phyloP scores from a whole-genome alignment of 495 filamentous ascomycete genomes.

The Tirmania nivea region DNA sequence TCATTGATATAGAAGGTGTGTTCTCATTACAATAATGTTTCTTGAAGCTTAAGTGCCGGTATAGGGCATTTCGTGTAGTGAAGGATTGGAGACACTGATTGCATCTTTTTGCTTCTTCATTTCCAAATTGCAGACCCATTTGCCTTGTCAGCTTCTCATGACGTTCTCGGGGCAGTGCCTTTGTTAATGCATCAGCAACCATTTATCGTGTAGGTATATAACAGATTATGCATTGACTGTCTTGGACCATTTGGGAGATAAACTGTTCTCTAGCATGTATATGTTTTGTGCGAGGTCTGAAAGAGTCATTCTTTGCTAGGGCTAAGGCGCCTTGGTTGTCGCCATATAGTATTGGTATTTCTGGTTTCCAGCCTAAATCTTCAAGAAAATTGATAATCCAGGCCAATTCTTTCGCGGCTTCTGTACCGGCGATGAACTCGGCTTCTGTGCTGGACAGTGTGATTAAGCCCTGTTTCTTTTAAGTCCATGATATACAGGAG shows the following conservation, averaged over 20 bases:
- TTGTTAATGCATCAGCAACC: background rate
- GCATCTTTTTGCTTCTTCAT: background rate
- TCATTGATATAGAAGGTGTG: too few species aligned
- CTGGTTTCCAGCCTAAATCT: background rate
- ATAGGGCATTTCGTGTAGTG: too few species aligned
- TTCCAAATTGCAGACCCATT: background rate
- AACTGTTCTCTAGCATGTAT: background rate
- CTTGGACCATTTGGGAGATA: background rate
- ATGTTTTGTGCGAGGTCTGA: background rate
- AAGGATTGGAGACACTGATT: too few species aligned
- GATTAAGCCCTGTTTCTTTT: background rate
- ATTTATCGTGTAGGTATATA: background rate
- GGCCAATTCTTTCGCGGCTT: background rate
- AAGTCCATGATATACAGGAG: background rate
- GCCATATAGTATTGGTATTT: background rate
- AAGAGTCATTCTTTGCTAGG: background rate
- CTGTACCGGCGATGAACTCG: background rate
- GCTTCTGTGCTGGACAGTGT: background rate
- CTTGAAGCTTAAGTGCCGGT: too few species aligned
- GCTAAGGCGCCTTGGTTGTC: background rate
- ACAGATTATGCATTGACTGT: background rate
- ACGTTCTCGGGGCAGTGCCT: background rate
- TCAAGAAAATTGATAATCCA: background rate
- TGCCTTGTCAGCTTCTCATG: background rate
- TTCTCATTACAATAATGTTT: too few species aligned